Conservation (phyloP, 2,329 filamentous ascomycete genomes). For the Colletotrichum orbiculare region DNA sequence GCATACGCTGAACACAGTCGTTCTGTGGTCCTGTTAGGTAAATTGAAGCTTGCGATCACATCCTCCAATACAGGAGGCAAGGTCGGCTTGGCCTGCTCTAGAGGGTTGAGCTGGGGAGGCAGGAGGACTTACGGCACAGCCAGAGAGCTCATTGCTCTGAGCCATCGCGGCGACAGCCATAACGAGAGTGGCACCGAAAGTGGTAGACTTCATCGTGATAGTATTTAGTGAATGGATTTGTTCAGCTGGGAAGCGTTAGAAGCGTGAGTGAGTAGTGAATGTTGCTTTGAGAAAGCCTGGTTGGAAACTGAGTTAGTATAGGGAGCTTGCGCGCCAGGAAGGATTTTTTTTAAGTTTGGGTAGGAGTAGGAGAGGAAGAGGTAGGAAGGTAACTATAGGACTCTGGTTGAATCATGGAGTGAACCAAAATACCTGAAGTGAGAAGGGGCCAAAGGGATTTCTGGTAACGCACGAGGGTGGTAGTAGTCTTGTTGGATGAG, state of each 20-base stretch:
- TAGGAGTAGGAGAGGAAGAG: background rate
- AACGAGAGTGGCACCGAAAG: conserved; percentile 46
- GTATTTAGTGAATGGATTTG: conserved; percentile 4
- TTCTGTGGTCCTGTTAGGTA: conserved; percentile 17
- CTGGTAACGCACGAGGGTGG: background rate
- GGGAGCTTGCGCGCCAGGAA: background rate
- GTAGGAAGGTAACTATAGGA: background rate
- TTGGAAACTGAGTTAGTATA: conserved; percentile 2
- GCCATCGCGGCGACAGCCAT: conserved; percentile 50
- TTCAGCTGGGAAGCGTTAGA: conserved; percentile 22
- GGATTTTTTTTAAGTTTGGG: background rate
- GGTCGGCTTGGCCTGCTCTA: too few species aligned
- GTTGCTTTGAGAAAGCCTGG: conserved; percentile 16
- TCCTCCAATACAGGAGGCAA: too few species aligned
- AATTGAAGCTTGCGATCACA: too few species aligned
- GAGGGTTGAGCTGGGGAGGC: background rate
- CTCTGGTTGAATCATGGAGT: background rate
- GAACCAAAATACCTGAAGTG: conserved; percentile 12
- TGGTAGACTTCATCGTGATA: conserved; percentile 31
- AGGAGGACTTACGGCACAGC: conserved; percentile 62
- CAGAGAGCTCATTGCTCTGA: conserved; percentile 50
- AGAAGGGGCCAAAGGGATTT: conserved; percentile 6
- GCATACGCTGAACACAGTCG: conserved; percentile 51
- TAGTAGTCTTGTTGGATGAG: background rate
- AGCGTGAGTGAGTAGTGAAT: background rate